A percentile compares a stretch with the other conserved stretches of the same genome.
Evolutionary conservation across 2,329 filamentous ascomycete species (phyloP).

Genomic region (Alternaria rosae): DNA sequence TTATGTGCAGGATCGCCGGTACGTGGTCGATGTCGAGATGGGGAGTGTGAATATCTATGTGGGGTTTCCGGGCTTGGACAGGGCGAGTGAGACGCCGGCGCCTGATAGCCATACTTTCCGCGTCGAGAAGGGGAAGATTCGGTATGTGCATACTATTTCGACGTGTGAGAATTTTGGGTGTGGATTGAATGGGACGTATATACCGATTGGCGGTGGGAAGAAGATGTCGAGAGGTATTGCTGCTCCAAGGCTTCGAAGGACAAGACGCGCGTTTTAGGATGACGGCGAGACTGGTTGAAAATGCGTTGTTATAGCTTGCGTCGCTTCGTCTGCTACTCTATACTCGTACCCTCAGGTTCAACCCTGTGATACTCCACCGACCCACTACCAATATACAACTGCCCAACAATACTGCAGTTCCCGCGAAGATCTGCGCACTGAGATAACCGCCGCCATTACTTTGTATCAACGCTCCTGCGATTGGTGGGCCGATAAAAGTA

Average conservation of each 20-base stretch:
- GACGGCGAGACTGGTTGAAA: background rate
- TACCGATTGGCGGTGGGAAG: constrained; percentile 7
- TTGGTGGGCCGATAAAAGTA: constrained; percentile 55
- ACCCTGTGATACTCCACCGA: constrained; percentile 42
- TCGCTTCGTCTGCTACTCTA: background rate
- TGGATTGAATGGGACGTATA: constrained; percentile 24
- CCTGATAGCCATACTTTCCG: constrained; percentile 39
- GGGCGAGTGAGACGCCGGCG: constrained; percentile 14
- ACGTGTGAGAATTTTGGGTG: constrained; percentile 31
- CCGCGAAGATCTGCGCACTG: constrained; percentile 54
- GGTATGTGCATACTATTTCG: constrained; percentile 32
- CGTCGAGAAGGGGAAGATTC: constrained; percentile 33
- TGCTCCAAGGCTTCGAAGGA: background rate
- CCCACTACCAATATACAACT: constrained; percentile 38
- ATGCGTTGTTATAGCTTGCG: background rate
- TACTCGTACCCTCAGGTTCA: constrained; percentile 33
- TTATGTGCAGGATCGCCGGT: constrained; percentile 28
- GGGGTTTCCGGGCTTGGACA: constrained; percentile 31
- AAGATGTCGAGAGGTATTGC: background rate
- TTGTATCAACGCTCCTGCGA: constrained; percentile 57
- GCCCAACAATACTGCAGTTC: constrained; percentile 39
- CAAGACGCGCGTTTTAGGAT: background rate
- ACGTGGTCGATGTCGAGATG: constrained; percentile 36
- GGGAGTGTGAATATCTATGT: constrained; percentile 36
- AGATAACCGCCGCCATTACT: constrained; percentile 52